These are phyloP conservation scores for Trametes sp. DNA, from an alignment of 1,284 basidiomycete genomes.

Conservation along the genomic window DNA sequence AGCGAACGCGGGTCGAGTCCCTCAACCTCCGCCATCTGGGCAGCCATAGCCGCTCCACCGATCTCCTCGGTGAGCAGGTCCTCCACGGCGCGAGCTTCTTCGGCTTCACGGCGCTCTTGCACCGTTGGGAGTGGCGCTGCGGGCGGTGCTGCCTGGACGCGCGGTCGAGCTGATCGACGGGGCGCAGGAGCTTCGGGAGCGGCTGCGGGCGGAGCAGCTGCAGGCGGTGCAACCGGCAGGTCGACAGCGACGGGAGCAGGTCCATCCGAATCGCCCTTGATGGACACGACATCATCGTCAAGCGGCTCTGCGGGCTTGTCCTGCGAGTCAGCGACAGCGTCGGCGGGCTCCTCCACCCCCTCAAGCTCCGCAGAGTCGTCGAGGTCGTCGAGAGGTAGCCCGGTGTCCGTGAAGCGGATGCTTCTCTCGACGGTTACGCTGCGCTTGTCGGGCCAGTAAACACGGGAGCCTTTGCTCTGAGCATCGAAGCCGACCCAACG, in stretches of 20 bases:
- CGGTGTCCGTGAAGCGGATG: background rate
- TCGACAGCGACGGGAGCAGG: background rate
- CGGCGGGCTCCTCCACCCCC: background rate
- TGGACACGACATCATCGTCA: background rate
- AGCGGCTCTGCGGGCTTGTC: background rate
- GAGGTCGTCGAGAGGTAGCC: background rate
- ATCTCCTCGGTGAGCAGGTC: constrained; percentile 1
- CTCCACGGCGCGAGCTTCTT: background rate
- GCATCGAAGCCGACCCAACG: constrained; percentile 18
- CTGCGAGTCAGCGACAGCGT: no score
- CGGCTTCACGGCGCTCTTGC: background rate
- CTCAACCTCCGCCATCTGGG: background rate
- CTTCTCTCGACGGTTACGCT: constrained; percentile 14
- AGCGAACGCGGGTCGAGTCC: constrained; percentile 28
- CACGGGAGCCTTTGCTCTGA: constrained; percentile 16
- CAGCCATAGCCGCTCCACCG: background rate
- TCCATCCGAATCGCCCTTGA: no score
- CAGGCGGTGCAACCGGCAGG: background rate
- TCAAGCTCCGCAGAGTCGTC: background rate
- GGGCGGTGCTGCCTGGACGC: no score
- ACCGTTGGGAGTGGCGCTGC: no score
- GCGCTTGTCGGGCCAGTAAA: constrained; percentile 18
- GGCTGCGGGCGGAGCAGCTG: no score
- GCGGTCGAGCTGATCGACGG: no score
- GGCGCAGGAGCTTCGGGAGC: background rate